Conservation (phyloP, 2,329 filamentous ascomycete genomes). For the Ascochyta lentis region DNA sequence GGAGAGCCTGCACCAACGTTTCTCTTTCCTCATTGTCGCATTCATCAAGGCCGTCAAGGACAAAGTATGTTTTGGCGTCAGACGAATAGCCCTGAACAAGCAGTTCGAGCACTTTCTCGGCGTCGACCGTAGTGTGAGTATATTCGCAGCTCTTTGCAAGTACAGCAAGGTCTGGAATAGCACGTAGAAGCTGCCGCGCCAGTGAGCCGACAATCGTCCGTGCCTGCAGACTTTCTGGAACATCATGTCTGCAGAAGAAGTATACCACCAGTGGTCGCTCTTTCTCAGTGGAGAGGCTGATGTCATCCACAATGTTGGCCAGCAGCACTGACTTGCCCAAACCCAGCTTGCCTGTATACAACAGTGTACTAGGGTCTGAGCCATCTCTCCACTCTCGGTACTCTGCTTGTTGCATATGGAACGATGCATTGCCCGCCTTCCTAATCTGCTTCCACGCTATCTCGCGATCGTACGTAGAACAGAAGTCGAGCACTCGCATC, state of each 20-base stretch:
- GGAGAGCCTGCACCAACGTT: conserved; percentile 23
- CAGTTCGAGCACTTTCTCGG: conserved; percentile 26
- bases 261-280: conserved; percentile 23
- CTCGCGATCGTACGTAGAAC: conserved; percentile 52
- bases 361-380: conserved; percentile 36
- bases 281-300: conserved; percentile 14
- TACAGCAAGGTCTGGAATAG: conserved; percentile 28
- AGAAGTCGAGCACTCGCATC: conserved; percentile 47
- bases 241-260: conserved; percentile 39
- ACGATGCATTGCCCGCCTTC: conserved; percentile 48
- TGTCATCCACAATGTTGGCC: conserved; percentile 52
- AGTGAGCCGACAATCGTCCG: conserved; percentile 35
- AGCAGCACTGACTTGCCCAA: conserved; percentile 56
- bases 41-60: conserved; percentile 48
- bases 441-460: conserved; percentile 52
- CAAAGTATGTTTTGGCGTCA: conserved; percentile 34
- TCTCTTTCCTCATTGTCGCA: conserved; percentile 28
- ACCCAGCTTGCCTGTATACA: conserved; percentile 52
- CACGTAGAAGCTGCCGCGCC: conserved; percentile 47
- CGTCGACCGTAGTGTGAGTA: conserved; percentile 7
- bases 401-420: conserved; percentile 25
- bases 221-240: conserved; percentile 31
- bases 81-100: conserved; percentile 25
- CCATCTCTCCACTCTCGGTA: conserved; percentile 42
- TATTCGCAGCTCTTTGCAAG: conserved; percentile 11